phyloP scores from a whole-genome alignment of 257 asterid species.

The Lavandula angustifolia region DNA sequence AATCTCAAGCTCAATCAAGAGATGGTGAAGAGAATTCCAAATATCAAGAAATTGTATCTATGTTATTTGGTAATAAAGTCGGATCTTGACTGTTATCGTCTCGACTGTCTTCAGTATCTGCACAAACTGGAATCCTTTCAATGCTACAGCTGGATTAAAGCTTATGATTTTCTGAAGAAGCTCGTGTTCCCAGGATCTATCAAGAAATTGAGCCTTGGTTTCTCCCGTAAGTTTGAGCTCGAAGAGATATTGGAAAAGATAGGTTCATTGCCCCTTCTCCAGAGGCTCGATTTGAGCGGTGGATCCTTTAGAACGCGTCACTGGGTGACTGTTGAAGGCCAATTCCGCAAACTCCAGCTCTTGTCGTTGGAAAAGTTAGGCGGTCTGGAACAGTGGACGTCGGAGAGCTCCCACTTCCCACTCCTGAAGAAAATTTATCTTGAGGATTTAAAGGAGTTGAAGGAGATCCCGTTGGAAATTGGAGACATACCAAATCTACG shows the following conservation, averaged over 20 bases:
- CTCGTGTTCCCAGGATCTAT: neutral
- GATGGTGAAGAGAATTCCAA: neutral
- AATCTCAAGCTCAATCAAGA: neutral
- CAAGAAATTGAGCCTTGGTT: neutral
- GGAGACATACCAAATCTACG: too few species aligned
- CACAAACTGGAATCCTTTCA: neutral
- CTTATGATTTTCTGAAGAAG: neutral
- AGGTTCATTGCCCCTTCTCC: neutral
- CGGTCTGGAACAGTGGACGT: neutral
- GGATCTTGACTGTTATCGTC: neutral
- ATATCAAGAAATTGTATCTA: neutral
- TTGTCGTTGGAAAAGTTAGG: neutral
- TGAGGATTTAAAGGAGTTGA: too few species aligned
- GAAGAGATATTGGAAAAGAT: neutral
- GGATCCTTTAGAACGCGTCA: neutral
- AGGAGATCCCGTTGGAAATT: neutral
- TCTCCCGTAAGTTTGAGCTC: neutral
- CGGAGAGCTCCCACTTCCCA: slow-evolving; percentile 19
- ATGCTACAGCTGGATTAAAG: neutral
- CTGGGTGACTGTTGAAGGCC: slow-evolving; percentile 17
- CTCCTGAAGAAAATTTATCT: too few species aligned
- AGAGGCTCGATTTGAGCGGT: neutral
- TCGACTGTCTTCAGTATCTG: neutral
- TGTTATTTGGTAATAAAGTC: neutral
- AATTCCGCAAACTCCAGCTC: neutral